Evolutionary conservation across 1,284 basidiomycete genomes (phyloP).

Genomic region (Ustilago esculenta): DNA sequence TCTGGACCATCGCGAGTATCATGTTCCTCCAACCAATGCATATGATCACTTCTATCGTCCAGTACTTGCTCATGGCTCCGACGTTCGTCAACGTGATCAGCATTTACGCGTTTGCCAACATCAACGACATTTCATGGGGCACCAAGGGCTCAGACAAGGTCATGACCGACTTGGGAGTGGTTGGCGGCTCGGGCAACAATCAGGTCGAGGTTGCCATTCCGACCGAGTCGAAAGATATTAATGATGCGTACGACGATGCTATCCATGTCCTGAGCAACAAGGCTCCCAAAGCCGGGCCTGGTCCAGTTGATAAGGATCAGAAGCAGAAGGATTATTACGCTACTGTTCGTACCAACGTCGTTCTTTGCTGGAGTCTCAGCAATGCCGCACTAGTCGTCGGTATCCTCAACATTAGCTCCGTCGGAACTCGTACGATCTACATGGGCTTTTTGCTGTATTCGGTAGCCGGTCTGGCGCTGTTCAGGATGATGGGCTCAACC

Average conservation of each 20-base stretch:
- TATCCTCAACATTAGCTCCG: conserved; percentile 58
- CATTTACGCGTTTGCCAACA: conserved; percentile 66
- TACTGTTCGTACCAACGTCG: conserved; percentile 87
- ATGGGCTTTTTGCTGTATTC: conserved; percentile 64
- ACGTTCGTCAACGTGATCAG: conserved; percentile 65
- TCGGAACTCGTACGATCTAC: conserved; percentile 48
- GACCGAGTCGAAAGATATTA: conserved; percentile 61
- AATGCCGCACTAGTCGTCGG: conserved; percentile 62
- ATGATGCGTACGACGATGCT: conserved; percentile 65
- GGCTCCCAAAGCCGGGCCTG: conserved; percentile 29
- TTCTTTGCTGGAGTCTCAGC: conserved; percentile 77
- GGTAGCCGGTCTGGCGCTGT: conserved; percentile 56
- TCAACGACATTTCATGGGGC: conserved; percentile 63
- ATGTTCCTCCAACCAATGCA: conserved; percentile 66
- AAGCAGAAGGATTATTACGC: conserved; percentile 66
- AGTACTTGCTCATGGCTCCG: conserved; percentile 64
- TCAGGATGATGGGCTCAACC: conserved; percentile 54
- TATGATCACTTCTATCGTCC: conserved; percentile 63
- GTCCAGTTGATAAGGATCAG: conserved; percentile 49
- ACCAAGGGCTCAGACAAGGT: conserved; percentile 64
- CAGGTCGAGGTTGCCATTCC: conserved; percentile 63
- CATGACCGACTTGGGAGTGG: conserved; percentile 60
- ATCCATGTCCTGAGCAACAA: conserved; percentile 60
- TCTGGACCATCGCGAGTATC: conserved; percentile 61
- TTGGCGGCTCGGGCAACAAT: conserved; percentile 35